These are phyloP conservation scores for Xylaria curta DNA, from an alignment of 495 filamentous ascomycete genomes.

Conservation along the genomic window DNA sequence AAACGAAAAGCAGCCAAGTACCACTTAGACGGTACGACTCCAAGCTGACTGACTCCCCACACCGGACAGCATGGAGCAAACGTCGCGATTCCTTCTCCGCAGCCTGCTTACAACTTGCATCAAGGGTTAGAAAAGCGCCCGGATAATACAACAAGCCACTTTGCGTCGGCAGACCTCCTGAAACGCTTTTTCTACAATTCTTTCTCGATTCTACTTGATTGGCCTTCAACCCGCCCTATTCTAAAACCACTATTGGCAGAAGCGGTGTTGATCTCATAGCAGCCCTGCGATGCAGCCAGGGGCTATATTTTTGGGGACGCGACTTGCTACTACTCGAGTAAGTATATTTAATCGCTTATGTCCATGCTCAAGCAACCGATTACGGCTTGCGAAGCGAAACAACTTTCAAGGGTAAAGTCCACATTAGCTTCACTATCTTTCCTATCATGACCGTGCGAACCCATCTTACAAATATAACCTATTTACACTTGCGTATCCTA, in stretches of 20 bases:
- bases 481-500: not conserved
- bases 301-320: not conserved
- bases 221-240: not conserved
- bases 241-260: not conserved
- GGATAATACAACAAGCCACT: not conserved
- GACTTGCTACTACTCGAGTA: not conserved
- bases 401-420: not conserved
- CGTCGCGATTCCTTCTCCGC: not conserved
- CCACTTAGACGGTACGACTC: not conserved
- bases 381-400: not conserved
- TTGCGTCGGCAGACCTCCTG: not conserved
- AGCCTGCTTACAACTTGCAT: slow-evolving; percentile 4
- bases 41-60: slow-evolving; percentile 3
- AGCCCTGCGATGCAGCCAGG: not conserved
- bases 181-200: not conserved
- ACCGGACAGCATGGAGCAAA: not conserved
- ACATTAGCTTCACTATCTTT: not conserved
- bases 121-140: not conserved
- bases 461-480: not conserved
- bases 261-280: not conserved
- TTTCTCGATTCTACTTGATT: not conserved
- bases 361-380: not conserved
- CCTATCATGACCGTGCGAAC: not conserved
- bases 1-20: not conserved
- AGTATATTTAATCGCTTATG: not conserved